Base-by-base conservation (phyloP, 495 filamentous ascomycete genomes). In the Penicillium fimorum region DNA sequence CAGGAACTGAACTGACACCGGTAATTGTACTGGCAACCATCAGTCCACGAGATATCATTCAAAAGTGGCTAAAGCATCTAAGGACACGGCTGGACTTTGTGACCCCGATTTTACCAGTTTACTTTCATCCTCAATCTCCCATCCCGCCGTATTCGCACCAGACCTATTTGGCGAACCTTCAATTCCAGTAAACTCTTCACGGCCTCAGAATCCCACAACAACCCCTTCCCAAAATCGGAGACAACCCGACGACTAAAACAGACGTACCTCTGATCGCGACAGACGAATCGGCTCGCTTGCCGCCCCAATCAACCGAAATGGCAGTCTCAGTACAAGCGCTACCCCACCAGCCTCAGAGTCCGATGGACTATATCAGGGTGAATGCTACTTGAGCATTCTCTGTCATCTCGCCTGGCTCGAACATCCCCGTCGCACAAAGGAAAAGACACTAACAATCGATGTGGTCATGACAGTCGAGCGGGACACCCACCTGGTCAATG, bases 401-500 rank as follows among this genome's bases (percentile, higher is more conserved):
- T 18, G 41, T 43, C 41, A 18, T 18, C 41, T 43, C 41, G 41
- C 41, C 41, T 43, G 18, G 41, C 41, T 43, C 41, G 41, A 43
- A 43, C 41, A 43, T 43, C 24, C 18, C 24, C 18, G 41, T 43
- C 18, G 41, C 41, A 43, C 18, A 17, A 5, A 43, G 18, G 22
- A 22, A 43, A 43, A 12, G 18, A 18, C 22, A 18, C 41, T 43
- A 18, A 24, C 41, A 43, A 43, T 43, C 22, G 41, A 43, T 43
- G 41, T 43, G 41, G 41, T 43, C 41, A 43, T 43, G 18, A 43
- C 41, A 43, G 18, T 17, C 41, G 41, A 43, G 41, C 41, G 41
- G 41, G 41, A 43, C 41, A 43, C 41, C 24, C 41, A 18, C 41
- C 41, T 43, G 22, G 18, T 43, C 41, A 43, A 43, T 24, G 41